Percentiles rank a stretch among this genome's conserved stretches.
phyloP scores from a whole-genome alignment of 2,329 filamentous ascomycete genomes.

The Phaeosphaeriaceae sp. region DNA sequence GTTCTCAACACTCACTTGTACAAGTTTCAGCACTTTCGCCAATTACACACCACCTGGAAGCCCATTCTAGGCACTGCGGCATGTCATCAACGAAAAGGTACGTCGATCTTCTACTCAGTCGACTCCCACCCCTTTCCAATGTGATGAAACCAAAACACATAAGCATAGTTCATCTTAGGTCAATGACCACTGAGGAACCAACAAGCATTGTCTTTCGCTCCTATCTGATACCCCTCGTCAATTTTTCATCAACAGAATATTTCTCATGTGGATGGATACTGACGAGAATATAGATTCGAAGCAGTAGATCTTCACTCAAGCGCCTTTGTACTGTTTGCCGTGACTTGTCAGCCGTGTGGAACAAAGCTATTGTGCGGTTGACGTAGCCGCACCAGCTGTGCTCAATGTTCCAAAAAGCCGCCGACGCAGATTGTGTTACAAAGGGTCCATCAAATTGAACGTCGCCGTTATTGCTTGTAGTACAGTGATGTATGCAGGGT shows the following conservation, averaged over 20 bases:
- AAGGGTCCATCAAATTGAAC: conserved; percentile 8
- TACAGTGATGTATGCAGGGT: conserved; percentile 24
- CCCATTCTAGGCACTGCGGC: background rate
- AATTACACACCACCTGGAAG: background rate
- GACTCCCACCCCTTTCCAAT: conserved; percentile 13
- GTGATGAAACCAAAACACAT: conserved; percentile 48
- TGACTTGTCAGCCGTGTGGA: background rate
- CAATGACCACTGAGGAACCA: conserved; percentile 49
- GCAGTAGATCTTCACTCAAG: background rate
- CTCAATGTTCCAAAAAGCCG: conserved; percentile 13
- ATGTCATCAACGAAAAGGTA: conserved; percentile 21
- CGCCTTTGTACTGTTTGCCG: background rate
- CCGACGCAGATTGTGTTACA: conserved; percentile 23
- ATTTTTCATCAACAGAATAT: background rate
- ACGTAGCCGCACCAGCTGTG: conserved; percentile 13
- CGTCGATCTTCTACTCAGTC: conserved; percentile 14
- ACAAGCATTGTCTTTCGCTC: conserved; percentile 52
- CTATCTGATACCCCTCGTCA: conserved; percentile 44
- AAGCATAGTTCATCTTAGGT: conserved; percentile 55
- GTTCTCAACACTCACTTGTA: background rate
- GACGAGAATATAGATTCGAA: conserved; percentile 3
- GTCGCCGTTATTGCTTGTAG: conserved; percentile 7
- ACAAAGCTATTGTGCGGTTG: conserved; percentile 16
- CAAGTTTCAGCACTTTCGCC: background rate
- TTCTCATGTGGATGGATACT: background rate